Evolutionary conservation across 345 rosid genomes (phyloP), one percentile per base, ranked within the genome.

Genomic region (Citropsis articulata): DNA sequence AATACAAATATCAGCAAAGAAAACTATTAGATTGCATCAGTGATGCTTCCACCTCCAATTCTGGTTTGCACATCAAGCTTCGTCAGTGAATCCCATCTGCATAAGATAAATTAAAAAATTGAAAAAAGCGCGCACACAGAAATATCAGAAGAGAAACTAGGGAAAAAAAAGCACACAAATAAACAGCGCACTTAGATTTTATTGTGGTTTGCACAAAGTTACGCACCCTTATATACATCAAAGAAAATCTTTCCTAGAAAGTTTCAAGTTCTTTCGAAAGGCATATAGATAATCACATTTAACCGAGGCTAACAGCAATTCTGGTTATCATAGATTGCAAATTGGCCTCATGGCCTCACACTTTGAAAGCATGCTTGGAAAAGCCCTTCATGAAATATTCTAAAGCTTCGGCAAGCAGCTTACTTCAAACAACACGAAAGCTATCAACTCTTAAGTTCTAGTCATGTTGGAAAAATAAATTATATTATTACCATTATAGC

Each of bases 401-500:
- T 38, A 36, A 40, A 38, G 21, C 33, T 2, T 69, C 25, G 10
- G 10, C 5, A 7, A 7, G 72, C 27, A 55, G 22, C 40, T 19
- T 30, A 21, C 6, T 53, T 56, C 19, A 31, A 35, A 5, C 7
- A 59, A 9, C 1, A 71, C 22, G 12, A 71, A 71, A 55, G 9
- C n/a, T 70, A 70, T 18, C 10, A 31, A 31, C 28, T 19, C 27
- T 22, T 45, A 7, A 53, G 35, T 71, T 55, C 45, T 35, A 13
- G 9, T 27, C 38, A 30, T 4, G 8, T 6, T 12, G 18, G 16
- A 42, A 40, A 6, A 59, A 36, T 36, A 2, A 68, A 45, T 45
- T 45, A 45, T 45, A 13, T 30, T 55, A 83, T 81, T 61, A 91
- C 97, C 91, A 85, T 81, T 75, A 91, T 82, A 55, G 95, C 88